Evolutionary conservation across 371 early-diverging fungal genomes (phyloP).

Genomic region (Amoeboradix gromovi): DNA sequence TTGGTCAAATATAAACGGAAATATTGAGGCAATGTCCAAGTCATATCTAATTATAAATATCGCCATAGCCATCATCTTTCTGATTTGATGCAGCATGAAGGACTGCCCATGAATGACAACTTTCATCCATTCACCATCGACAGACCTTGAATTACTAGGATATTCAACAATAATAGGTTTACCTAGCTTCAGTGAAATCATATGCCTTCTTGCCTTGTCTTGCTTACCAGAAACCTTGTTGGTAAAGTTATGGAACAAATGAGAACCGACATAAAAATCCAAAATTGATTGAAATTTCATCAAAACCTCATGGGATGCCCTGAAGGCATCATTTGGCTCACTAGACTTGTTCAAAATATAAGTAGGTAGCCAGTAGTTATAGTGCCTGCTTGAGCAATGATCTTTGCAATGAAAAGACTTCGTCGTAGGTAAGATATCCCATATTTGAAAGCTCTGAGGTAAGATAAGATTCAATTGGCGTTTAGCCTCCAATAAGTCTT

Average conservation of each 20-base stretch:
- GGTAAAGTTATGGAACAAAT: slow-evolving; percentile 94
- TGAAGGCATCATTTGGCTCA: slow-evolving; percentile 10
- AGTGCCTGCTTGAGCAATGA: slow-evolving; percentile 64
- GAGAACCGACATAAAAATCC: slow-evolving; percentile 48
- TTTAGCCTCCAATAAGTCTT: slow-evolving; percentile 1
- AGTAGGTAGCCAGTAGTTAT: slow-evolving; percentile 91
- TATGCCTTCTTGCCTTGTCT: slow-evolving; percentile 45
- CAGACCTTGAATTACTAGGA: slow-evolving; percentile 21
- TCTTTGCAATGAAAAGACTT: slow-evolving; percentile 70
- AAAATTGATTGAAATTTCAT: slow-evolving; percentile 34
- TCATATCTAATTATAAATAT: not conserved
- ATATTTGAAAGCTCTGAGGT: slow-evolving; percentile 51
- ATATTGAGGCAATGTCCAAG: slow-evolving; percentile 1
- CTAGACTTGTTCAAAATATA: slow-evolving; percentile 31
- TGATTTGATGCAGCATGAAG: slow-evolving; percentile 92
- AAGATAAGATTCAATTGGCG: slow-evolving; percentile 11
- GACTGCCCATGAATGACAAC: slow-evolving; percentile 82
- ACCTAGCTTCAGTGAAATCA: slow-evolving; percentile 13
- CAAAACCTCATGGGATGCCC: slow-evolving; percentile 27
- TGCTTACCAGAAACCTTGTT: slow-evolving; percentile 34
- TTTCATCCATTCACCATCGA: slow-evolving; percentile 72
- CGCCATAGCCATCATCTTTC: slow-evolving; percentile 80
- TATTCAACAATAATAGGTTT: not conserved
- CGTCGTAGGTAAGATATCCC: slow-evolving; percentile 40
- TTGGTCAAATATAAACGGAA: slow-evolving; percentile 1